These are phyloP conservation scores for Plasmopara viticola DNA, from an alignment of 352 stramenopile species.

Conservation along the genomic window DNA sequence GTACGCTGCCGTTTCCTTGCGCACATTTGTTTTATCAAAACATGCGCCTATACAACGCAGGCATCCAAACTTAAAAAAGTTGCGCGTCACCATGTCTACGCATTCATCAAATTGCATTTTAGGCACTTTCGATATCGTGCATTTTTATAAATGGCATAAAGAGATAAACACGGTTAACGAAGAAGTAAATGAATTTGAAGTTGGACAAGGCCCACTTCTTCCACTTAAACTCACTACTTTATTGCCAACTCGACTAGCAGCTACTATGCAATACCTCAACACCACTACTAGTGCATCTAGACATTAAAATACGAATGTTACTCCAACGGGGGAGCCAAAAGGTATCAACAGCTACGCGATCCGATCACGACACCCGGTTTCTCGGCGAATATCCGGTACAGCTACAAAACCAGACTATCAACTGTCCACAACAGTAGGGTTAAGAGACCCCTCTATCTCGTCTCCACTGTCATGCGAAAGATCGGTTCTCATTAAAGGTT, in stretches of 20 bases:
- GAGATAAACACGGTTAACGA: not conserved
- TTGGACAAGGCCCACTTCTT: too few species aligned
- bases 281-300: not conserved
- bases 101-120: not conserved
- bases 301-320: not conserved
- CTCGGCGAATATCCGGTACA: not conserved
- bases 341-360: not conserved
- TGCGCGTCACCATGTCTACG: not conserved
- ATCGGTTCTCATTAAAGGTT: not conserved
- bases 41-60: constrained; percentile 5
- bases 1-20: not conserved
- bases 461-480: not conserved
- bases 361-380: not conserved
- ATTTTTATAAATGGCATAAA: not conserved
- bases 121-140: not conserved
- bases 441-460: too few species aligned
- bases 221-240: too few species aligned
- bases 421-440: too few species aligned
- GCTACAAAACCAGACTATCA: not conserved
- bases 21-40: constrained; percentile 5
- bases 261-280: not conserved
- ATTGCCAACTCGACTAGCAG: too few species aligned
- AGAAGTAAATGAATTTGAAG: not conserved
- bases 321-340: too few species aligned
- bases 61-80: not conserved